A percentile compares a stretch with the other conserved stretches of the same genome.
phyloP scores from a whole-genome alignment of 2,329 filamentous ascomycete genomes.

The Capronia epimyces region DNA sequence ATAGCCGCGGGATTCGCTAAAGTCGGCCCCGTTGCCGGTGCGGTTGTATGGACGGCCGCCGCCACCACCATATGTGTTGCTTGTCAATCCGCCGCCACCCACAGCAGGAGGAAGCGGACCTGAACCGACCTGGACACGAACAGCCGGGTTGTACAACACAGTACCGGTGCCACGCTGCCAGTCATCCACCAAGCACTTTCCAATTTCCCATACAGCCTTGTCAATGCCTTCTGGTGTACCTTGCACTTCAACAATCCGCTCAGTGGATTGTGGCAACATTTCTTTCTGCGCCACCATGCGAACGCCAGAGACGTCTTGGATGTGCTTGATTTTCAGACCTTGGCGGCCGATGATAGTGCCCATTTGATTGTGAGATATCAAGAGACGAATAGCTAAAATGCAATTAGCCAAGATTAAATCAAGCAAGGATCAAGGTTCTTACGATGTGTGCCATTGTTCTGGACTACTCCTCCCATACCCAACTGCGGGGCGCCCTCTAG shows the following conservation, averaged over 20 bases:
- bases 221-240: conserved; percentile 92
- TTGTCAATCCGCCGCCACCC: conserved; percentile 35
- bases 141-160: conserved; percentile 93
- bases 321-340: conserved; percentile 98
- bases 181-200: conserved; percentile 96
- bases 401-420: conserved; percentile 21
- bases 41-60: conserved; percentile 72
- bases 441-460: conserved; percentile 91
- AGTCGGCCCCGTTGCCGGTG: conserved; percentile 95
- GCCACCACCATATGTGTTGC: conserved; percentile 47
- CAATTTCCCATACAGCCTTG: conserved; percentile 96
- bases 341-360: conserved; percentile 96
- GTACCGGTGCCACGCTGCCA: conserved; percentile 96
- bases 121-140: conserved; percentile 68
- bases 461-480: conserved; percentile 89
- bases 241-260: conserved; percentile 95
- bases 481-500: conserved; percentile 90
- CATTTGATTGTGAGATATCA: conserved; percentile 99
- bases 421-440: conserved; percentile 41
- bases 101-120: conserved; percentile 49
- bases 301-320: conserved; percentile 92
- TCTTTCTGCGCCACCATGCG: conserved; percentile 99
- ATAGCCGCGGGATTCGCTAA: conserved; percentile 72
- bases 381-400: conserved; percentile 76
- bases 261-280: conserved; percentile 97